phyloP scores from a whole-genome alignment of 495 filamentous ascomycete genomes.

The Parmelia sp. region DNA sequence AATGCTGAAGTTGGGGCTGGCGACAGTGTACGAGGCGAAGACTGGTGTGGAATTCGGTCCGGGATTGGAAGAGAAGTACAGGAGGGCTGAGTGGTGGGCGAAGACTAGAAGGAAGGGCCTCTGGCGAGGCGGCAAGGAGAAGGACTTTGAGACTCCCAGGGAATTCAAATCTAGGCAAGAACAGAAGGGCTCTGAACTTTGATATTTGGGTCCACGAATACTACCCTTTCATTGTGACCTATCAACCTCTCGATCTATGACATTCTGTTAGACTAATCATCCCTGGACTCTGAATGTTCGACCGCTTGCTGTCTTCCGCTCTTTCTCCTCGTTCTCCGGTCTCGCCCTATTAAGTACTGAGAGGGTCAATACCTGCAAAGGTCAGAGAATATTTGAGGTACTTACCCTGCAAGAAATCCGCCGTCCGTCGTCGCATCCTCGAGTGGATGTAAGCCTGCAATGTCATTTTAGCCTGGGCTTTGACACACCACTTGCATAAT shows the following conservation, averaged over 20 bases:
- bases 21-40: conserved; percentile 89
- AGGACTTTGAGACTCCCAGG: conserved; percentile 69
- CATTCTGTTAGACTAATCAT: conserved; percentile 19
- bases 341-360: conserved; percentile 82
- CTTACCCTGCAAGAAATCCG: conserved; percentile 93
- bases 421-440: conserved; percentile 91
- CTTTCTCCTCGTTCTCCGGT: conserved; percentile 93
- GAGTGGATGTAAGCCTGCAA: conserved; percentile 90
- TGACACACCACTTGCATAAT: background rate
- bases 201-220: background rate
- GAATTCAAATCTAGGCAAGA: conserved; percentile 66
- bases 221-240: background rate
- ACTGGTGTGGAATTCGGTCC: conserved; percentile 76
- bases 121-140: conserved; percentile 52
- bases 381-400: background rate
- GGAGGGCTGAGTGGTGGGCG: conserved; percentile 63
- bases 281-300: conserved; percentile 80
- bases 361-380: conserved; percentile 28
- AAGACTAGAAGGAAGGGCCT: conserved; percentile 64
- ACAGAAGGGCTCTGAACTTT: background rate
- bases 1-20: conserved; percentile 77
- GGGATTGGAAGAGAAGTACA: conserved; percentile 55
- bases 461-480: conserved; percentile 14
- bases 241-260: background rate
- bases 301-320: conserved; percentile 95